These are phyloP conservation scores for Hemileccinum rubropunctum DNA, from an alignment of 768 basidiomycete species.

Conservation along the genomic window DNA sequence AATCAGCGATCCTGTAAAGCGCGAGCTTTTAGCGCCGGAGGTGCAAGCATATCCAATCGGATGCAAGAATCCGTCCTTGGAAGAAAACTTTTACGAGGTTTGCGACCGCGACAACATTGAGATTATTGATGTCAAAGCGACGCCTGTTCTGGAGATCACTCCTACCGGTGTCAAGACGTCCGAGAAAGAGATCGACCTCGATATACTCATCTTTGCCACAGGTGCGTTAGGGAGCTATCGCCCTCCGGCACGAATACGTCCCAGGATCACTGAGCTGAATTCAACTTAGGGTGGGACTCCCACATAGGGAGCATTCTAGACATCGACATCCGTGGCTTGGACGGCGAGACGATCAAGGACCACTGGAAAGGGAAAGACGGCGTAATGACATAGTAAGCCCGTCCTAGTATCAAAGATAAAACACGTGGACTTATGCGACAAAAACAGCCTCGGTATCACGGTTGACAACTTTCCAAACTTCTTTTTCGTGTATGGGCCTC, in stretches of 20 bases:
- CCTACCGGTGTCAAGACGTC: conserved; percentile 4
- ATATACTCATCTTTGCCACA: conserved; percentile 10
- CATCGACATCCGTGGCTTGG: conserved; percentile 7
- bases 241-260: too few relatives aligned
- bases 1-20: conserved; percentile 7
- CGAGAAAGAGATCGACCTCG: conserved; percentile 1
- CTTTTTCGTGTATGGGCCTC: conserved; percentile 6
- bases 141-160: conserved; percentile 7
- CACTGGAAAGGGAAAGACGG: conserved; percentile 8
- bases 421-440: not conserved
- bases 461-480: conserved; percentile 11
- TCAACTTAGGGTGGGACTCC: conserved; percentile 2
- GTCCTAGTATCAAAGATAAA: not conserved
- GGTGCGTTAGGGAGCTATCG: not conserved
- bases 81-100: conserved; percentile 9
- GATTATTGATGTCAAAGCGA: conserved; percentile 9
- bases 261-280: too few relatives aligned
- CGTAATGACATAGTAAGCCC: conserved; percentile 6
- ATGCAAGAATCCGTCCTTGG: conserved; percentile 8
- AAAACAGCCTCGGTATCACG: conserved; percentile 1
- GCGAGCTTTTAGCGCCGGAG: conserved; percentile 7
- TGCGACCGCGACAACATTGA: conserved; percentile 10
- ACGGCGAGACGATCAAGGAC: conserved; percentile 4
- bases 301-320: conserved; percentile 2
- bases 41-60: conserved; percentile 5